Evolutionary conservation across 1,284 basidiomycete genomes (phyloP).

Genomic region (Cryptococcus sp.): DNA sequence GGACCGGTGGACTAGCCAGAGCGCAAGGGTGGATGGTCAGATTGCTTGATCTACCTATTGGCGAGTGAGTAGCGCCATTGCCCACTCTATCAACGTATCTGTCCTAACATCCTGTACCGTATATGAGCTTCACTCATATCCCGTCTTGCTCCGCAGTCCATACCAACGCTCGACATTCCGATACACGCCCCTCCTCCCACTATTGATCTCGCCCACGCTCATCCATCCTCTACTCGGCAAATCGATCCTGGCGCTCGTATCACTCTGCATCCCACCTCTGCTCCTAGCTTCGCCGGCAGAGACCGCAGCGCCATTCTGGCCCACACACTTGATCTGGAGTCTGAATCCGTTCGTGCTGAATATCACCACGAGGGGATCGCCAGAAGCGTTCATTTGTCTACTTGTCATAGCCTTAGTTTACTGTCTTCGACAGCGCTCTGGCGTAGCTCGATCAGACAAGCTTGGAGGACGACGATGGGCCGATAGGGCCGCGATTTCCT

Average conservation of each 20-base stretch:
- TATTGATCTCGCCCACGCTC: conserved; percentile 78
- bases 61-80: conserved; percentile 48
- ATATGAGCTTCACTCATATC: not conserved
- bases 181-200: conserved; percentile 90
- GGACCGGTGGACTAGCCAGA: conserved; percentile 29
- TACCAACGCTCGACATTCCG: conserved; percentile 93
- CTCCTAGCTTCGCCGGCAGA: conserved; percentile 59
- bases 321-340: conserved; percentile 65
- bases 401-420: conserved; percentile 73
- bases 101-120: not conserved
- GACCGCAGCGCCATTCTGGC: conserved; percentile 23
- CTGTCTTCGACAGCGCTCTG: conserved; percentile 15
- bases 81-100: not conserved
- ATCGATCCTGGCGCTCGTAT: conserved; percentile 81
- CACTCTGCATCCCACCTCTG: conserved; percentile 76
- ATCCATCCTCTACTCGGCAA: conserved; percentile 85
- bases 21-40: conserved; percentile 66
- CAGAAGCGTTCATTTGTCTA: conserved; percentile 82
- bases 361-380: conserved; percentile 94
- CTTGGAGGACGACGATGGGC: conserved; percentile 24
- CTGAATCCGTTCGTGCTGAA: conserved; percentile 93
- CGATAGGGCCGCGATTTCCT: conserved; percentile 65
- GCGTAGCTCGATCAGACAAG: not conserved
- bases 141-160: conserved; percentile 62
- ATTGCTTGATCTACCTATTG: conserved; percentile 56